phyloP scores from a whole-genome alignment of 176 grass and related monocot genomes.

The Ensete ventricosum region DNA sequence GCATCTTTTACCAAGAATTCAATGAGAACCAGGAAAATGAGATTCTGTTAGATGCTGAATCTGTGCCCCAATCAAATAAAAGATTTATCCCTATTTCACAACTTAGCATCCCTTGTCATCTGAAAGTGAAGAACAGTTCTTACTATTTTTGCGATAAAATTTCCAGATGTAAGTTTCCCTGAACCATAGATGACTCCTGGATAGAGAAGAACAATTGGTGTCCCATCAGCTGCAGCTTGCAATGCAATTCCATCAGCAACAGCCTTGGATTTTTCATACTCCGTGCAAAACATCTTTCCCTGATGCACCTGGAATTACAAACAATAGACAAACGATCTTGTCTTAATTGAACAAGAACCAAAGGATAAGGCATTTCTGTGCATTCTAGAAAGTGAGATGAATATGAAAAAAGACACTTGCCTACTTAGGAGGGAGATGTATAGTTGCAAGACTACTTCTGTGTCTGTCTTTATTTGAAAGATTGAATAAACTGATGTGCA shows the following conservation, averaged over 20 bases:
- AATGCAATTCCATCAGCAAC: conserved; percentile 67
- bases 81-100: neutral
- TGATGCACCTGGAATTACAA: conserved; percentile 49
- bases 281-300: conserved; percentile 76
- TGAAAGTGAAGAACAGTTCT: conserved; percentile 23
- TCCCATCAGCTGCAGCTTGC: conserved; percentile 57
- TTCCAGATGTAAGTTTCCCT: conserved; percentile 79
- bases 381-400: neutral
- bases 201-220: conserved; percentile 71
- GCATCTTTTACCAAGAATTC: neutral
- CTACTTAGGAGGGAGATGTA: neutral
- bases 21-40: no score
- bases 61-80: no score
- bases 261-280: conserved; percentile 92
- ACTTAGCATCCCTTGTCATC: neutral
- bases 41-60: no score
- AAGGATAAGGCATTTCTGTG: neutral
- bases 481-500: neutral
- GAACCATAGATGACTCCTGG: conserved; percentile 83
- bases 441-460: neutral
- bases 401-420: neutral
- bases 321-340: conserved; percentile 3
- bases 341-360: neutral
- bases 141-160: conserved; percentile 74
- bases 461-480: neutral